Evolutionary conservation across 192 early-diverging fungal species (phyloP).

Genomic region (Rhizophagus clarus): DNA sequence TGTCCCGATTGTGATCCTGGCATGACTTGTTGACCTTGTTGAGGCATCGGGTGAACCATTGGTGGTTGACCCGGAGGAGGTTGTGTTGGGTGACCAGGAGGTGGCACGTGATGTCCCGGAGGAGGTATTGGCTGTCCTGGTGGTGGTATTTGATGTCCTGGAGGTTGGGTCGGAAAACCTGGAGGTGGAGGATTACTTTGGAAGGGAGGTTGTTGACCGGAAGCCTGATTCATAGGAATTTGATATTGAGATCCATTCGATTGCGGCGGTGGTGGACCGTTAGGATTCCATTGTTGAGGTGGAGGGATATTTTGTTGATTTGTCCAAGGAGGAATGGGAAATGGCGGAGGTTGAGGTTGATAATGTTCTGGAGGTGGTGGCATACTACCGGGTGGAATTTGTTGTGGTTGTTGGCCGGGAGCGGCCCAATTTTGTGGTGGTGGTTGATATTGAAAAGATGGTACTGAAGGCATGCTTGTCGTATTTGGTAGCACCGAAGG

Average conservation of each 20-base stretch:
- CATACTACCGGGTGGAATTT: not conserved
- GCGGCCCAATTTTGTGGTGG: conserved; percentile 16
- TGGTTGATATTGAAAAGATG: not conserved
- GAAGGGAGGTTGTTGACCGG: not conserved
- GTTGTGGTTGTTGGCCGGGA: not conserved
- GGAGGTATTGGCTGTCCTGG: not conserved
- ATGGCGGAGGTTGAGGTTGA: not conserved
- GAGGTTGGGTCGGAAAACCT: not conserved
- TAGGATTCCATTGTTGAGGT: conserved; percentile 27
- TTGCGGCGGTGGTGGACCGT: not conserved
- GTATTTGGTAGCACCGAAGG: not conserved
- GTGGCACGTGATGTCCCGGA: not conserved
- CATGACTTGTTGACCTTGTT: not conserved
- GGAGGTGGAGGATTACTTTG: conserved; percentile 18
- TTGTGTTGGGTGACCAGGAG: not conserved
- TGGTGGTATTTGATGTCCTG: not conserved
- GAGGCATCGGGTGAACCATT: not conserved
- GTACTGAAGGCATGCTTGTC: not conserved
- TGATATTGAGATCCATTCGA: not conserved
- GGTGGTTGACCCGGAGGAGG: not conserved
- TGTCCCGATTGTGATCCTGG: conserved; percentile 1
- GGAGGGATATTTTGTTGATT: not conserved
- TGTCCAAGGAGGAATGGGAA: conserved; percentile 1
- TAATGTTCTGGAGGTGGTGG: conserved; percentile 4
- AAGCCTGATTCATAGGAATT: not conserved